Evolutionary conservation across 805 yeast genomes (phyloP), one percentile per base, ranked within the genome.

Genomic region (Saccharomycopsis vini): DNA sequence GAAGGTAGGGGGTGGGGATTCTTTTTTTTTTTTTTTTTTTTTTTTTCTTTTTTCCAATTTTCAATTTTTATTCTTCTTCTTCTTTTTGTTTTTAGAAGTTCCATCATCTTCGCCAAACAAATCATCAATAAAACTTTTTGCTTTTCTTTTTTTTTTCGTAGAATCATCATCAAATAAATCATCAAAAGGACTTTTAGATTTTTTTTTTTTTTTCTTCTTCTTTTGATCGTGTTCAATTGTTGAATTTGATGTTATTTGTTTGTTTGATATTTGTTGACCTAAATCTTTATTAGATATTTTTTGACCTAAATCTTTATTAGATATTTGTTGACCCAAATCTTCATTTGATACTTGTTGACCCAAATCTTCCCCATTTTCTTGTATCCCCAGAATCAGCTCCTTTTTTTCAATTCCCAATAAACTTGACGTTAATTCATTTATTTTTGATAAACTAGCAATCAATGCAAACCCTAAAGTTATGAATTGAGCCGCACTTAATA

Each of bases 401-500:
- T 32, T 32, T 32, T 15, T n/a, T 18, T n/a, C 10, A 32, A 32
- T 15, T 18, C 18, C 2, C 13, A 7, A n/a, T 10, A 32, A 10
- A 15, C 2, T 32, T 15, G 18, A 30, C 16, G n/a, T 5, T 15
- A 30, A 30, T 9, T 5, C 23, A 16, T 28, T 19, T 12, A 57
- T 31, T 36, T 63, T 61, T 10, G 75, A 60, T 22, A 66, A 47
- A 19, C 59, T 46, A 0, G 73, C 81, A 3, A 75, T 54, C 40
- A 76, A 53, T 0, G 71, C 65, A 51, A 76, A 62, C 2, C 81
- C 82, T n/a, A 76, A 53, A 13, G 69, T 66, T 6, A 74, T 61
- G 49, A 71, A 76, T 51, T 76, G 81, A 2, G 78, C 80, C 37
- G 68, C 57, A 5, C 71, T 69, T 9, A 76, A 59, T 2, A 76